Conservation (phyloP, 257 asterid species). For the Scutellaria minor region DNA sequence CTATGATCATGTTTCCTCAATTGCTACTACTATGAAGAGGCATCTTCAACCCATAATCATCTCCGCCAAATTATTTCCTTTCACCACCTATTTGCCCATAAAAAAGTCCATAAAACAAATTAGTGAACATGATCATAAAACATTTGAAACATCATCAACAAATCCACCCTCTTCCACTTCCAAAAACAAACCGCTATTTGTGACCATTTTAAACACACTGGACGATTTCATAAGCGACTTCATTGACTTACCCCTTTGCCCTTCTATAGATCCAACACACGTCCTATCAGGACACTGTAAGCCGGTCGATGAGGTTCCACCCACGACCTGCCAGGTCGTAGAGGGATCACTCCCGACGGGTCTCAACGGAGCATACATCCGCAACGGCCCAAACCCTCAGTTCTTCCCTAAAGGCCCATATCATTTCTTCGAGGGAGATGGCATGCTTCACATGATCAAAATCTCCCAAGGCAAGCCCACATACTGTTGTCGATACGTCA, state of each 20-base stretch:
- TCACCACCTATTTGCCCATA: too few species aligned
- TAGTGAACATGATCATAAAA: too few species aligned
- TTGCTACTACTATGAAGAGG: too few species aligned
- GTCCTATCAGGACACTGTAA: conserved; percentile 6
- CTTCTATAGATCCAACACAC: not conserved
- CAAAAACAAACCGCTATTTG: too few species aligned
- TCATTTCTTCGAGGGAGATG: not conserved
- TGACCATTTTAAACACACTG: not conserved
- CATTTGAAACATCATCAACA: too few species aligned
- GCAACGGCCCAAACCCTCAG: conserved; percentile 20
- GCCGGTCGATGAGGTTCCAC: conserved; percentile 16
- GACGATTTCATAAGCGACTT: not conserved
- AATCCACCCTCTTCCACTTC: too few species aligned
- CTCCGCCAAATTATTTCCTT: too few species aligned
- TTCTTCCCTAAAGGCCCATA: not conserved
- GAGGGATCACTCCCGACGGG: conserved; percentile 5
- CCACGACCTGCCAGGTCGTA: not conserved
- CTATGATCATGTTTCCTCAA: too few species aligned
- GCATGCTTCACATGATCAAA: not conserved
- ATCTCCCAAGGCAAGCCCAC: conserved; percentile 2
- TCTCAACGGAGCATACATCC: conserved; percentile 22
- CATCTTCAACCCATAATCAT: too few species aligned
- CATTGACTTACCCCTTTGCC: not conserved
- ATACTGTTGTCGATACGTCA: conserved; percentile 14
- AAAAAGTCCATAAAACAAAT: too few species aligned